Conservation (phyloP, 257 asterid species). For the Verbena officinalis region DNA sequence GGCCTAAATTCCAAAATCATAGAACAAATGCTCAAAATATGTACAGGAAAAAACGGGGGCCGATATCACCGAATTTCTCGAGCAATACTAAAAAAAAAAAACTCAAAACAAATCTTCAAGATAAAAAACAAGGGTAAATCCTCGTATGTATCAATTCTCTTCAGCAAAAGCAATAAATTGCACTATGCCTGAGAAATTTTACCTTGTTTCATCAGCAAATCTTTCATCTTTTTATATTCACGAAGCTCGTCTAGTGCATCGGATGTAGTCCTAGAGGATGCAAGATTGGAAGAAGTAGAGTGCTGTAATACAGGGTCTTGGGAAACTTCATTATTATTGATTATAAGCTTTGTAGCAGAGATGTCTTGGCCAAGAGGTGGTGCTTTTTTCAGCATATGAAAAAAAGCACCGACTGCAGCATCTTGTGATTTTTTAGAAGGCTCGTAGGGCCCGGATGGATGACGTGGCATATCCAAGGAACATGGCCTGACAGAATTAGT, state of each 20-base stretch:
- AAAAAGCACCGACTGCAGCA: conserved; percentile 73
- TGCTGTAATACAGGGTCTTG: conserved; percentile 27
- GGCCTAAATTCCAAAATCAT: conserved; percentile 27
- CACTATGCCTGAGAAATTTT: conserved; percentile 33
- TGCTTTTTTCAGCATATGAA: conserved; percentile 73
- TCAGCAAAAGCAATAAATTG: neutral
- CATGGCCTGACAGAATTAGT: conserved; percentile 46
- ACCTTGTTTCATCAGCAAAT: conserved; percentile 48
- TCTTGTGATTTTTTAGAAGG: conserved; percentile 55
- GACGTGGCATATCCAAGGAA: conserved; percentile 47
- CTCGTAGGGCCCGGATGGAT: conserved; percentile 39
- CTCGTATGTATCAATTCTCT: too few species aligned
- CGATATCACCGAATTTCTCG: conserved; percentile 1
- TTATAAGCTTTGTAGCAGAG: conserved; percentile 33
- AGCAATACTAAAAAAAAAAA: conserved; percentile 20
- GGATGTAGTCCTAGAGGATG: conserved; percentile 55
- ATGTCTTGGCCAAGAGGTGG: conserved; percentile 63
- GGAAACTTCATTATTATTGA: conserved; percentile 28
- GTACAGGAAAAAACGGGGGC: conserved; percentile 23
- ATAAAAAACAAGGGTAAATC: neutral
- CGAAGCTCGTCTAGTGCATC: conserved; percentile 82
- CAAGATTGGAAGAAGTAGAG: conserved; percentile 33
- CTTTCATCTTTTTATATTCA: conserved; percentile 51
- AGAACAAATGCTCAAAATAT: conserved; percentile 29
- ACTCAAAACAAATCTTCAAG: conserved; percentile 16